Percentiles rank a stretch among this genome's conserved stretches.
Conservation (phyloP, 768 basidiomycete species). For the Mycena polygramma region DNA sequence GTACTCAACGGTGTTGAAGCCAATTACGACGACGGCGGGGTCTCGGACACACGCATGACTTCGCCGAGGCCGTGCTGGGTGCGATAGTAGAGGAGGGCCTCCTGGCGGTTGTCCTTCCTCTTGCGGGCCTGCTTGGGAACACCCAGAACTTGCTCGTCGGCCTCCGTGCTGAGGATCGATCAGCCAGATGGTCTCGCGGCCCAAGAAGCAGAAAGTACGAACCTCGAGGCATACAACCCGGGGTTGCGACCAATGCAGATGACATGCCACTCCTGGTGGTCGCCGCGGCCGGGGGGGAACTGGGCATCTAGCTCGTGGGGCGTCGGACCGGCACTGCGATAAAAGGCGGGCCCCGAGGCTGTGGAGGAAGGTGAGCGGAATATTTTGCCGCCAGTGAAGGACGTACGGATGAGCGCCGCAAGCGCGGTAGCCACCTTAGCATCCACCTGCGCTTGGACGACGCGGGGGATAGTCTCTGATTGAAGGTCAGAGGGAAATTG, state of each 20-base stretch:
- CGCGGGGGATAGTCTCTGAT: neutral
- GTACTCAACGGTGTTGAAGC: too few species aligned
- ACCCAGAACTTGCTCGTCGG: neutral
- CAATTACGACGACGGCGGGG: neutral
- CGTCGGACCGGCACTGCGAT: too few species aligned
- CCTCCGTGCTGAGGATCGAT: neutral
- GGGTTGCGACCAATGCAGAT: neutral
- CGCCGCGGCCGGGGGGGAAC: neutral
- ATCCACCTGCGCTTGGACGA: constrained; percentile 3
- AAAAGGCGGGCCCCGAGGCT: too few species aligned
- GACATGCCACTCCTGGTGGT: neutral
- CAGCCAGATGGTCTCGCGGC: neutral
- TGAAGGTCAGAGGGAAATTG: neutral
- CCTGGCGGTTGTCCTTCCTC: neutral
- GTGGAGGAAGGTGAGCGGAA: neutral
- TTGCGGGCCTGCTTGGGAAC: neutral
- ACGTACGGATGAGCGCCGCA: neutral
- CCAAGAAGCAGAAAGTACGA: neutral
- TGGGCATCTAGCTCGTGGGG: too few species aligned
- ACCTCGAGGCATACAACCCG: neutral
- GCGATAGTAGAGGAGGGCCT: neutral
- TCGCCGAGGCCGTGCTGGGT: neutral
- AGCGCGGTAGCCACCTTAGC: neutral
- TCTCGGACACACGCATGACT: neutral
- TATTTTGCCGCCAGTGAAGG: neutral